Conservation (phyloP, 306 rosid genomes). For the Cucurbita moschata region DNA sequence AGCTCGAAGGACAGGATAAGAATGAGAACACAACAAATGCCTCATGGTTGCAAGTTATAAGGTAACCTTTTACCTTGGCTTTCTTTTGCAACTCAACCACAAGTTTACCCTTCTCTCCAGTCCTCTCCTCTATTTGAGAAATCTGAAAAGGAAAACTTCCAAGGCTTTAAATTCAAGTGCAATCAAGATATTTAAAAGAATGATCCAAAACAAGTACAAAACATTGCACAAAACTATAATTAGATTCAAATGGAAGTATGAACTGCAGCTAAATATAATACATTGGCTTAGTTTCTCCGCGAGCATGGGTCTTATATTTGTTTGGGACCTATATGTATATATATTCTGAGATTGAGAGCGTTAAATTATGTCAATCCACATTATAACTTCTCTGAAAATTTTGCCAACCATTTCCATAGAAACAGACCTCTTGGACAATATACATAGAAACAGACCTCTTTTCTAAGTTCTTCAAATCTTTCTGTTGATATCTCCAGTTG, state of each 20-base stretch:
- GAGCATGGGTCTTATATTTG: background rate
- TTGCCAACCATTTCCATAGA: background rate
- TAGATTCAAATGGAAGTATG: background rate
- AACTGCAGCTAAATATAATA: background rate
- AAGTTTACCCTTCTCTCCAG: constrained; percentile 27
- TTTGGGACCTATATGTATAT: background rate
- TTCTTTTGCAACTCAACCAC: constrained; percentile 51
- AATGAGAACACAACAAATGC: background rate
- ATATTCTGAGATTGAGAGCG: background rate
- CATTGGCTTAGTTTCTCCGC: too few relatives aligned
- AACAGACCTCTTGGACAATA: background rate
- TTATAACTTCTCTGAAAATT: background rate
- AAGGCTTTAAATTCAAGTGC: constrained; percentile 16
- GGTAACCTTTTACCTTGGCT: constrained; percentile 35
- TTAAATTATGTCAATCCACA: background rate
- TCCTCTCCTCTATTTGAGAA: constrained; percentile 32
- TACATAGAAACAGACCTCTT: constrained; percentile 46
- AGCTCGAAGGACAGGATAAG: background rate
- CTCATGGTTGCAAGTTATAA: background rate
- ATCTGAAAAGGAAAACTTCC: constrained; percentile 26
- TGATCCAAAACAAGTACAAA: constrained; percentile 2
- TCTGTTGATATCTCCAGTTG: constrained; percentile 43
- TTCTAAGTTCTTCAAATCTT: constrained; percentile 40
- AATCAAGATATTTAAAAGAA: background rate
- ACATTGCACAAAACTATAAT: background rate